These are phyloP conservation scores for Hansenula anomala DNA, from an alignment of 1,139 yeast species.

Conservation along the genomic window DNA sequence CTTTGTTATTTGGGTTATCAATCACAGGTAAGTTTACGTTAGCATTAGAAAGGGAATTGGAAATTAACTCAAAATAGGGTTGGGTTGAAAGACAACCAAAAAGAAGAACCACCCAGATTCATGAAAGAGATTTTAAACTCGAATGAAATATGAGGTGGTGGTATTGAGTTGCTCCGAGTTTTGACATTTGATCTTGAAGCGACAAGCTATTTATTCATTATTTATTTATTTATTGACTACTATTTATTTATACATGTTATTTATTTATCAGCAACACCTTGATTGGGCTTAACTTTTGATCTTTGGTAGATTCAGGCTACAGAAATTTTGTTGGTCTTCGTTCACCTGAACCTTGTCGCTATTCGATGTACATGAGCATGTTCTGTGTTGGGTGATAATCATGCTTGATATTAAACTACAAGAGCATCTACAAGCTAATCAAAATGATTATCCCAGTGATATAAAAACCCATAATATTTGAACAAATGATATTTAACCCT, in stretches of 20 bases:
- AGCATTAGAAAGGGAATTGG: no score
- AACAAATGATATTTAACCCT: no score
- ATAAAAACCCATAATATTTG: no score
- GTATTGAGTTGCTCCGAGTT: background rate
- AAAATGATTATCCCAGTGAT: no score
- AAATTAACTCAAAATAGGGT: background rate
- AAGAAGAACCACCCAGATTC: constrained; percentile 17
- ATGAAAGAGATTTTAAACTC: constrained; percentile 17
- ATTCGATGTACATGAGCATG: no score
- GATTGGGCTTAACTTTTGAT: background rate
- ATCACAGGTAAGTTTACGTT: constrained; percentile 8
- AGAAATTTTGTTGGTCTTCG: no score
- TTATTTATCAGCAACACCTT: background rate
- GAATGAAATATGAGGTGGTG: background rate
- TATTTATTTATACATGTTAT: constrained; percentile 1
- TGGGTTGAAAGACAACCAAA: constrained; percentile 9
- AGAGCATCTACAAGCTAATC: no score
- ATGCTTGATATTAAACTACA: no score
- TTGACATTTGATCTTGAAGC: no score
- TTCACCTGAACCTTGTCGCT: background rate
- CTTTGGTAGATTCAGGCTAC: no score
- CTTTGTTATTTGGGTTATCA: constrained; percentile 17
- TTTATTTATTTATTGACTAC: constrained; percentile 1
- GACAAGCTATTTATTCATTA: background rate
- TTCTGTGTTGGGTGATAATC: no score